phyloP scores from a whole-genome alignment of 345 rosid species.

The Brassica incana region DNA sequence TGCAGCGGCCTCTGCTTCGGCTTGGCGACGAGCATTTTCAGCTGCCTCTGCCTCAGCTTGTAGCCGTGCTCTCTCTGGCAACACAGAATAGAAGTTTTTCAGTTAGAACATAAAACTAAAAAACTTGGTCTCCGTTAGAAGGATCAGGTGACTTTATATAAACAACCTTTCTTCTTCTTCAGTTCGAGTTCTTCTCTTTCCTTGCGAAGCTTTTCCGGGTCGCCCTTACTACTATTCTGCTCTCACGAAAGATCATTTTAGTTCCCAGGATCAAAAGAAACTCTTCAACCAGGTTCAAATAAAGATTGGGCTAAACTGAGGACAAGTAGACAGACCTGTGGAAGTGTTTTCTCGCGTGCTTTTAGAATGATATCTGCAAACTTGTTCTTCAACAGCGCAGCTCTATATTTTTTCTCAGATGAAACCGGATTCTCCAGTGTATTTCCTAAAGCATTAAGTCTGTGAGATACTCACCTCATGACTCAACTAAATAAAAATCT shows the following conservation, averaged over 20 bases:
- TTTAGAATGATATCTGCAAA: conserved; percentile 94
- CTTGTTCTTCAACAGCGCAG: conserved; percentile 74
- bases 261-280: conserved; percentile 10
- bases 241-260: conserved; percentile 30
- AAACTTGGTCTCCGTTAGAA: not conserved
- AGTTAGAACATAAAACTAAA: not conserved
- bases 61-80: conserved; percentile 81
- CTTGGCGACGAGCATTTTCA: conserved; percentile 80
- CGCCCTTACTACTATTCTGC: conserved; percentile 64
- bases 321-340: conserved; percentile 56
- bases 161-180: conserved; percentile 71
- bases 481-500: conserved; percentile 35
- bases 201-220: conserved; percentile 76
- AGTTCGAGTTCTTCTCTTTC: conserved; percentile 88
- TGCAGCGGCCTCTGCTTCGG: conserved; percentile 88
- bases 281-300: not conserved
- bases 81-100: not conserved
- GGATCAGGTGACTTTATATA: not conserved
- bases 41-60: conserved; percentile 96
- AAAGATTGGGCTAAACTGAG: not conserved
- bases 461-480: conserved; percentile 44
- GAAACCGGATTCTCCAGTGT: conserved; percentile 60
- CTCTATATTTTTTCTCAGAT: conserved; percentile 81
- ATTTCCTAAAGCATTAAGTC: conserved; percentile 61
- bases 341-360: conserved; percentile 85